Percentiles rank a stretch among this genome's conserved stretches.
Conservation (phyloP, 352 stramenopile genomes). For the Pythium aquatile region DNA sequence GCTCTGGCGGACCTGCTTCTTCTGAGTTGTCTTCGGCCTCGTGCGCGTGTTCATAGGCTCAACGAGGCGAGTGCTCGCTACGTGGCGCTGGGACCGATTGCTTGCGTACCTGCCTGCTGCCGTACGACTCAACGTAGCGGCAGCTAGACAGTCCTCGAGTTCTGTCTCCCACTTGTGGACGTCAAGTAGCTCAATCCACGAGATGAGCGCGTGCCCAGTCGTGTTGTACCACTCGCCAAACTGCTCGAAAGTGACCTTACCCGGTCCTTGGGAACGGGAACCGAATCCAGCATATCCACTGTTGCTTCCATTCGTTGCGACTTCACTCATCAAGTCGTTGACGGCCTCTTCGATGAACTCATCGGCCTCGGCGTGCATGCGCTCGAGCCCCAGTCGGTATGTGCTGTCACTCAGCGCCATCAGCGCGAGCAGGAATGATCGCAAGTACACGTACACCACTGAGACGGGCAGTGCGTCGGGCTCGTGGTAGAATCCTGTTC, state of each 20-base stretch:
- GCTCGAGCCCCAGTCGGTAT: constrained; percentile 79
- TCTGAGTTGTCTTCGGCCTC: constrained; percentile 50
- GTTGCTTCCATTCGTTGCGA: constrained; percentile 55
- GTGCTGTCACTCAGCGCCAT: constrained; percentile 86
- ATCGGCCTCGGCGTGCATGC: constrained; percentile 85
- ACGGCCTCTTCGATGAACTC: constrained; percentile 87
- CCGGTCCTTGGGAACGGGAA: constrained; percentile 50
- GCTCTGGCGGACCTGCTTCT: constrained; percentile 75
- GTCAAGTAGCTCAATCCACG: constrained; percentile 84
- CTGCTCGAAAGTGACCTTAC: constrained; percentile 87
- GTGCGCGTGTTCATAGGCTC: constrained; percentile 56
- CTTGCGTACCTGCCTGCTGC: constrained; percentile 29
- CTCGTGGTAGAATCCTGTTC: constrained; percentile 41
- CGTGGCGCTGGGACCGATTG: constrained; percentile 52
- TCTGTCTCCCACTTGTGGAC: constrained; percentile 83
- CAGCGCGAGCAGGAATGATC: constrained; percentile 78
- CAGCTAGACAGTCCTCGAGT: constrained; percentile 62
- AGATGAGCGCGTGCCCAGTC: constrained; percentile 76
- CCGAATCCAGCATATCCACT: constrained; percentile 57
- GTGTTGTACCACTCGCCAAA: constrained; percentile 91
- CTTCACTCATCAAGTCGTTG: constrained; percentile 81
- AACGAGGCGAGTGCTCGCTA: constrained; percentile 33
- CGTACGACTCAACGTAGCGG: constrained; percentile 26
- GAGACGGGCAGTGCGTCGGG: constrained; percentile 70
- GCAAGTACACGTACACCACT: constrained; percentile 84